Evolutionary conservation across 1,284 basidiomycete genomes (phyloP), one percentile per base, ranked within the genome.

Genomic region (Rhizoctonia solani): DNA sequence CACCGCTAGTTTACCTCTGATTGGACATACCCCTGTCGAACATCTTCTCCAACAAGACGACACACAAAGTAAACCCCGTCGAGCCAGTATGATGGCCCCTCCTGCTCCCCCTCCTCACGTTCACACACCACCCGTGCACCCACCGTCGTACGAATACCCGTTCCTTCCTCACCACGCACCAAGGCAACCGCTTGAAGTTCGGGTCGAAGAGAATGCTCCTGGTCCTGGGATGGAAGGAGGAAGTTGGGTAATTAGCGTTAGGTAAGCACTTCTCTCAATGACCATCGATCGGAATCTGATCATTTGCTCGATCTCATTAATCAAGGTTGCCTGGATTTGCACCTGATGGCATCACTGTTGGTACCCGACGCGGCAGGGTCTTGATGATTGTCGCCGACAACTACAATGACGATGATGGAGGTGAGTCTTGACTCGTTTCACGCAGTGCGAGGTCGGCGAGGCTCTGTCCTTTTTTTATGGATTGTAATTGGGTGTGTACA

Each of bases 111-210:
- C 61, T 13, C 61, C 49, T 4, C 61, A 53, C 25, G 16, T 65
- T 25, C 61, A 53, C 27, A 53, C 61, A 6, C 61, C 49, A 6
- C 61, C 61, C 14, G 37, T 65, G 1, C 47, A 65, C 1, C 61
- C 61, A 14, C 47, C 61, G 1, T 47, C 49, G 32, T 53, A 65
- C 61, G 61, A 65, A 44, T 65, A 65, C 23, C 47, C 61, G 3
- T 65, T 65, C 25, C 32, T 65, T 16, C 61, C 49, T 3, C 19
- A 65, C n/a, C 49, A 65, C 54, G 49, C 49, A 13, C 49, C 61
- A 27, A 53, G 49, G 39, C 37, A 65, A 41, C 61, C 61, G 0
- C 29, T 65, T 23, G 61, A 53, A 23, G 37, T 65, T 13, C 14
- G 61, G 25, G 49, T 65, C 11, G 61, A 65, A 32, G 61, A 65